These are phyloP conservation scores for Ampelomyces quisqualis DNA, from an alignment of 2,329 filamentous ascomycete species.

Conservation along the genomic window DNA sequence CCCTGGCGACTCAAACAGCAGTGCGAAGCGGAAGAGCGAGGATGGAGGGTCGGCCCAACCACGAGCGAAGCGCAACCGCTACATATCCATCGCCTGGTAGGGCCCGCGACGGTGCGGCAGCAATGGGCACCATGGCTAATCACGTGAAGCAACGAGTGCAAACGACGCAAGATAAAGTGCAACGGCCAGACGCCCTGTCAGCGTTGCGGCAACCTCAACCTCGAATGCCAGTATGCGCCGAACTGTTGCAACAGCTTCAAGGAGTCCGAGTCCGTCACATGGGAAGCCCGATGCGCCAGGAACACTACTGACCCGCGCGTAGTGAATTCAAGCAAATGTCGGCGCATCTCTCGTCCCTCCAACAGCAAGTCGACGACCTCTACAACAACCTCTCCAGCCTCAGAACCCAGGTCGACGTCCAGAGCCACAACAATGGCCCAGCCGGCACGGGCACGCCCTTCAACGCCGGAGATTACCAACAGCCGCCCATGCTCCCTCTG, in stretches of 20 bases:
- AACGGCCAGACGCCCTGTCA: conserved; percentile 66
- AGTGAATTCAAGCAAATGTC: conserved; percentile 82
- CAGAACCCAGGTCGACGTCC: conserved; percentile 51
- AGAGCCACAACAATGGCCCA: conserved; percentile 30
- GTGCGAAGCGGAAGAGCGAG: conserved; percentile 48
- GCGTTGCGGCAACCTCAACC: conserved; percentile 63
- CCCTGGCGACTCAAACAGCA: conserved; percentile 22
- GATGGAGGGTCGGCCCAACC: conserved; percentile 47
- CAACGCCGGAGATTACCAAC: conserved; percentile 33
- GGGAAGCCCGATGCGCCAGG: background rate
- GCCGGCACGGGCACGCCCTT: conserved; percentile 35
- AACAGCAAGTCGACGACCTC: conserved; percentile 80
- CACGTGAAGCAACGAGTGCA: conserved; percentile 61
- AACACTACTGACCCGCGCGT: conserved; percentile 8
- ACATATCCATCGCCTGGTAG: conserved; percentile 67
- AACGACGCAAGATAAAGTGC: conserved; percentile 67
- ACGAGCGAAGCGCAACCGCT: conserved; percentile 65
- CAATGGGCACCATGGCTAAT: conserved; percentile 12
- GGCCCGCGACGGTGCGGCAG: conserved; percentile 35
- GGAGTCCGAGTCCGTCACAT: conserved; percentile 69
- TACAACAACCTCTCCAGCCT: conserved; percentile 71
- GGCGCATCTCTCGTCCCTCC: conserved; percentile 69
- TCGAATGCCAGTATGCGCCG: conserved; percentile 65
- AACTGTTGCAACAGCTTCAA: conserved; percentile 81
- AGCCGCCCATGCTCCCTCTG: conserved; percentile 36